Conservation (phyloP, 1,139 yeast species). For the Yamadazyma diddensiae region DNA sequence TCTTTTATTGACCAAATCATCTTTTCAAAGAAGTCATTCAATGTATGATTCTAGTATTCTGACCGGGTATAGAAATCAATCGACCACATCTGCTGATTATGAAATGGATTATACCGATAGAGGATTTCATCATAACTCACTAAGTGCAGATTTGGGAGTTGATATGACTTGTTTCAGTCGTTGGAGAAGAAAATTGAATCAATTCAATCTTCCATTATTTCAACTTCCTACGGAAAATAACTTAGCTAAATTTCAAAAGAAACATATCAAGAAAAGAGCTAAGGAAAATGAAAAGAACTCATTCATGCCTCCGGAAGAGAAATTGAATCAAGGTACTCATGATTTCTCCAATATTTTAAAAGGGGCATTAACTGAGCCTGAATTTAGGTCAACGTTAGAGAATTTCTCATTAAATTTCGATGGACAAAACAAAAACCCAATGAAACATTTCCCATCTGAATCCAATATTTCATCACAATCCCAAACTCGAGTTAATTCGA, state of each 20-base stretch:
- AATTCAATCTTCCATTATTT: slow-evolving; percentile 41
- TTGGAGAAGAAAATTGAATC: slow-evolving; percentile 31
- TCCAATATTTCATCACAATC: slow-evolving; percentile 3
- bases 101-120: neutral
- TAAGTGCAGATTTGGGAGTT: slow-evolving; percentile 15
- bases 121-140: slow-evolving; percentile 8
- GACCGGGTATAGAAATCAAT: slow-evolving; percentile 6
- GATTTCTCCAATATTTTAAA: slow-evolving; percentile 38
- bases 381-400: slow-evolving; percentile 31
- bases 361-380: slow-evolving; percentile 28
- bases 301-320: slow-evolving; percentile 1
- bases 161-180: slow-evolving; percentile 13
- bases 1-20: slow-evolving; percentile 13
- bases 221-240: slow-evolving; percentile 39
- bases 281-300: slow-evolving; percentile 3
- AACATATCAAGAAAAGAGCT: slow-evolving; percentile 19
- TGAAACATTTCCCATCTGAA: neutral
- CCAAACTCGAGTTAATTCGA: slow-evolving; percentile 5
- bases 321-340: slow-evolving; percentile 16
- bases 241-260: slow-evolving; percentile 25
- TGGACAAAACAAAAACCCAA: slow-evolving; percentile 3
- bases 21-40: slow-evolving; percentile 11
- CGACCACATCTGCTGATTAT: slow-evolving; percentile 4
- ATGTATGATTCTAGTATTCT: slow-evolving; percentile 14
- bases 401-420: slow-evolving; percentile 27